A percentile compares a stretch with the other conserved stretches of the same genome.
These are phyloP conservation scores for Striga asiatica DNA, from an alignment of 257 asterid genomes.

Conservation along the genomic window DNA sequence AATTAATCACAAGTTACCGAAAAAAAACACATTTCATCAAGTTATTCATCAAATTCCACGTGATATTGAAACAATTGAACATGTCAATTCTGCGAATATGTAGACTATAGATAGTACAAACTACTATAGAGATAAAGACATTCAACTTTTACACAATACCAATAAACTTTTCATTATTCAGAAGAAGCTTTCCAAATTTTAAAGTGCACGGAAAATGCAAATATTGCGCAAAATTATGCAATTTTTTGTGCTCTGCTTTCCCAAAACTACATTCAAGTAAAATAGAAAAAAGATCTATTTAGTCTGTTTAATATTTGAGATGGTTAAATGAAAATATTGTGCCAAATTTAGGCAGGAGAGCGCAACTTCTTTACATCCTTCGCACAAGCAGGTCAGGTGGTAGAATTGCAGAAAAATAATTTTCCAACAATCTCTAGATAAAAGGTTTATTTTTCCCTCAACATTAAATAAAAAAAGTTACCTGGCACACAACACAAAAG, in stretches of 20 bases:
- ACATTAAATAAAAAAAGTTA: constrained; percentile 9
- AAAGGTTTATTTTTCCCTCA: neutral
- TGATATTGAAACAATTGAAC: no score
- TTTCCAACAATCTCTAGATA: neutral
- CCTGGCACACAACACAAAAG: constrained; percentile 75
- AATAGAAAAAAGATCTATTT: no score
- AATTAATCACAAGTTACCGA: neutral
- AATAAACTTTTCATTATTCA: no score
- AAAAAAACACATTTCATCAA: neutral
- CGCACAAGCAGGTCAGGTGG: neutral
- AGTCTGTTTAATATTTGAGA: neutral
- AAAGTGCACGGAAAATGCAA: no score
- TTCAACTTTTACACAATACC: no score
- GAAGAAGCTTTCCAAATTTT: no score
- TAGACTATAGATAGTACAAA: no score
- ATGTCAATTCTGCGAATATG: no score
- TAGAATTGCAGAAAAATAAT: neutral
- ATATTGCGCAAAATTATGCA: no score
- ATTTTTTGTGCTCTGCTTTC: no score
- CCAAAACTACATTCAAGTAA: no score
- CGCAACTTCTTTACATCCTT: neutral
- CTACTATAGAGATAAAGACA: no score
- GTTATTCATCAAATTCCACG: neutral
- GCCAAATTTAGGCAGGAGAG: neutral
- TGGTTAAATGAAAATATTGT: neutral